Conservation (phyloP, 768 basidiomycete species). For the Daedalea quercina region DNA sequence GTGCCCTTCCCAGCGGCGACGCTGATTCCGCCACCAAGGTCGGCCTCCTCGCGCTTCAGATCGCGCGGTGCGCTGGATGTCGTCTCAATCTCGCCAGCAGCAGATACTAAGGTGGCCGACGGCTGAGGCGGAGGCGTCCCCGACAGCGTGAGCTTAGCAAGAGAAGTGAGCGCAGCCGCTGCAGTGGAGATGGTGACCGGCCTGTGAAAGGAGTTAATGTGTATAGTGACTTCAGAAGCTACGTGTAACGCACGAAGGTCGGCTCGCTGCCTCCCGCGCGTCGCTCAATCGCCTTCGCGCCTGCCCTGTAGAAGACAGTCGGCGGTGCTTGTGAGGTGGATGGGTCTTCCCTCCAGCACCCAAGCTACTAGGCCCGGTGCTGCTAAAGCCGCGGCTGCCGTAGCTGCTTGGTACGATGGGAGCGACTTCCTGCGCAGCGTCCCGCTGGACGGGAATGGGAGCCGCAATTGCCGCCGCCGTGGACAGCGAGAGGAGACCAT, state of each 20-base stretch:
- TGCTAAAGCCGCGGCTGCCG: slow-evolving; percentile 19
- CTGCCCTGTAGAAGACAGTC: slow-evolving; percentile 66
- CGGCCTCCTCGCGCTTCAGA: slow-evolving; percentile 9
- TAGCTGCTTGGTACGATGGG: slow-evolving; percentile 12
- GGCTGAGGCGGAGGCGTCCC: slow-evolving; percentile 29
- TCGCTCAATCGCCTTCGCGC: slow-evolving; percentile 69
- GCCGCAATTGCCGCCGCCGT: slow-evolving; percentile 46
- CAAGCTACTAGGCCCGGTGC: slow-evolving; percentile 20
- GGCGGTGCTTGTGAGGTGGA: slow-evolving; percentile 46
- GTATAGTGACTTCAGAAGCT: slow-evolving; percentile 6
- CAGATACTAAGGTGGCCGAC: slow-evolving; percentile 15
- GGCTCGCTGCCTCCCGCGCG: slow-evolving; percentile 67
- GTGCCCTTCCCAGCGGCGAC: slow-evolving; percentile 21
- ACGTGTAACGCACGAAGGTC: slow-evolving; percentile 57
- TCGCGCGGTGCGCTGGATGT: slow-evolving; percentile 9
- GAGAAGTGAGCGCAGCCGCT: slow-evolving; percentile 30
- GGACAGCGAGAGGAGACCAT: slow-evolving; percentile 66
- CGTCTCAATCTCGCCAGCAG: slow-evolving; percentile 12
- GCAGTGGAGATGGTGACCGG: slow-evolving; percentile 29
- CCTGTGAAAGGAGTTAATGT: slow-evolving; percentile 18
- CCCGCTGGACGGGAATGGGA: slow-evolving; percentile 35
- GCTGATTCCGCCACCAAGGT: slow-evolving; percentile 19
- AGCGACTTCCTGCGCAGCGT: slow-evolving; percentile 8
- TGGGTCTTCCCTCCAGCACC: slow-evolving; percentile 17
- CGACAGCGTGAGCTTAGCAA: slow-evolving; percentile 36